These are phyloP conservation scores for Citeromyces nyonsensis DNA, from an alignment of 805 yeast genomes.

Conservation along the genomic window DNA sequence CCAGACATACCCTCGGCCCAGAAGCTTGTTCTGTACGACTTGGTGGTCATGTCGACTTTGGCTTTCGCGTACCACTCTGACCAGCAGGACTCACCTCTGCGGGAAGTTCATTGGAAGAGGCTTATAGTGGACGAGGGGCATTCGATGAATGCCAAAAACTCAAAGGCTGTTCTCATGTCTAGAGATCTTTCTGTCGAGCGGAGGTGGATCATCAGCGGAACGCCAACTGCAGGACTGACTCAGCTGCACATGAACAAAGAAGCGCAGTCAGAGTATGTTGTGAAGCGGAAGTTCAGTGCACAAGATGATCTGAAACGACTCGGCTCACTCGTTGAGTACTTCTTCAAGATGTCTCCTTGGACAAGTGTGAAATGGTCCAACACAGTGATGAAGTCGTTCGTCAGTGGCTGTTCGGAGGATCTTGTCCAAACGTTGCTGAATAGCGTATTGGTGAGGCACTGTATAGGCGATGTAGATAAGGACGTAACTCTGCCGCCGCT, in stretches of 20 bases:
- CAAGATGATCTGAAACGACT: slow-evolving; percentile 35
- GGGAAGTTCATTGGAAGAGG: slow-evolving; percentile 45
- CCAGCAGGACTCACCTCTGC: slow-evolving; percentile 17
- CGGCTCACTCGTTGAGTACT: slow-evolving; percentile 35
- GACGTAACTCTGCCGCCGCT: slow-evolving; percentile 45
- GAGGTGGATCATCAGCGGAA: slow-evolving; percentile 64
- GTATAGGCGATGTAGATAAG: slow-evolving; percentile 31
- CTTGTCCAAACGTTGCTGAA: slow-evolving; percentile 25
- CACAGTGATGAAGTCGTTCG: slow-evolving; percentile 31
- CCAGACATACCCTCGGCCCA: slow-evolving; percentile 14
- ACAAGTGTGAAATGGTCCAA: slow-evolving; percentile 28
- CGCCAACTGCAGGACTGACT: slow-evolving; percentile 62
- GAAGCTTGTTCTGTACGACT: slow-evolving; percentile 27
- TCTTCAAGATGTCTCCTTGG: slow-evolving; percentile 48
- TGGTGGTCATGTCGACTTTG: slow-evolving; percentile 32
- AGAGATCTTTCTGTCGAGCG: slow-evolving; percentile 36
- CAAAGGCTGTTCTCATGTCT: slow-evolving; percentile 34
- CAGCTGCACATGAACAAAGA: slow-evolving; percentile 28
- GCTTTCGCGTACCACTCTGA: slow-evolving; percentile 26
- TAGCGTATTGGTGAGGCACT: slow-evolving; percentile 40
- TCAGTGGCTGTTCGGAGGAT: slow-evolving; percentile 18
- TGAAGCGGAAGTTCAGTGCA: slow-evolving; percentile 33
- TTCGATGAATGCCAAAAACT: slow-evolving; percentile 34
- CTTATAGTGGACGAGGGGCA: slow-evolving; percentile 70
- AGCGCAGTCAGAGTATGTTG: slow-evolving; percentile 20